These are phyloP conservation scores for Prosopis cineraria DNA, from an alignment of 306 rosid genomes.

Conservation along the genomic window DNA sequence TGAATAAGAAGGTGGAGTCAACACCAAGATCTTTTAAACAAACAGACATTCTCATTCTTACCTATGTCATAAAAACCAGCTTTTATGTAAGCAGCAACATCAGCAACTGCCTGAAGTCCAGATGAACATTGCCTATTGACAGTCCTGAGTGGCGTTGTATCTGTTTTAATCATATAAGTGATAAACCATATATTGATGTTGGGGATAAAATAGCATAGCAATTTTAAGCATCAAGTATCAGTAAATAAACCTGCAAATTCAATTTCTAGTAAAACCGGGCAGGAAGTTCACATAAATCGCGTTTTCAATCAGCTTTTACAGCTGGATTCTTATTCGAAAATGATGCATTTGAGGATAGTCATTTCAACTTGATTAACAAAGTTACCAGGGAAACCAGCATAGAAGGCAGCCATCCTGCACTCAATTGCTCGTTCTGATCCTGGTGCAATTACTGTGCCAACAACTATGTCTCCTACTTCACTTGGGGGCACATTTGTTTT, in stretches of 20 bases:
- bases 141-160: constrained; percentile 77
- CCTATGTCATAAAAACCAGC: constrained; percentile 90
- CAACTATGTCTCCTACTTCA: constrained; percentile 88
- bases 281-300: constrained; percentile 7
- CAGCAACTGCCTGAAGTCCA: constrained; percentile 95
- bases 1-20: constrained; percentile 27
- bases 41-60: constrained; percentile 31
- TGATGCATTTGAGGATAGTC: background rate
- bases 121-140: constrained; percentile 96
- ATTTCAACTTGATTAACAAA: background rate
- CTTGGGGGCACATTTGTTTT: constrained; percentile 73
- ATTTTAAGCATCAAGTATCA: constrained; percentile 15
- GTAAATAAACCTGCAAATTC: background rate
- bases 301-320: background rate
- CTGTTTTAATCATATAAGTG: constrained; percentile 47
- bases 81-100: constrained; percentile 88
- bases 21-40: constrained; percentile 2
- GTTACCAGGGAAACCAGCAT: constrained; percentile 88
- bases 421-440: constrained; percentile 85
- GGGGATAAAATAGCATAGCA: background rate
- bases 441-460: constrained; percentile 86
- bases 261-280: background rate
- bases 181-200: constrained; percentile 10
- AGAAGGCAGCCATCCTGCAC: constrained; percentile 91
- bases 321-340: background rate